Evolutionary conservation across 2,329 filamentous ascomycete genomes (phyloP).

Genomic region (Ophiostoma himal-ulmi): DNA sequence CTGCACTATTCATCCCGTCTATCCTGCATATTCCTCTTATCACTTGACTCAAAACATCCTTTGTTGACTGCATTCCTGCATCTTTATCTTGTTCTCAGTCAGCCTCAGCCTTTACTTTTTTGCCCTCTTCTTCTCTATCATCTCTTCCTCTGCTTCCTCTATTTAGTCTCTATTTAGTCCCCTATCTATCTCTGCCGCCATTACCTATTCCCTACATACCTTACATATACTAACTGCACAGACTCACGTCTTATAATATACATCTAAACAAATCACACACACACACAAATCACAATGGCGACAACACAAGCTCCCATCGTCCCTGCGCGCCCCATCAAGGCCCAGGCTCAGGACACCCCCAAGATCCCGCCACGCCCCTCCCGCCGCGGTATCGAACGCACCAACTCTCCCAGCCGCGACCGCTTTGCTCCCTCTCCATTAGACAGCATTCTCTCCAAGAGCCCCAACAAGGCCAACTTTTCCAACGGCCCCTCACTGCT

Average conservation of each 20-base stretch:
- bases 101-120: neutral
- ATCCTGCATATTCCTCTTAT: neutral
- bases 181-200: neutral
- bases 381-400: constrained; percentile 64
- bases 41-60: neutral
- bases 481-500: constrained; percentile 29
- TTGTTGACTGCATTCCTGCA: constrained; percentile 4
- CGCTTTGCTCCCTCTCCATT: constrained; percentile 81
- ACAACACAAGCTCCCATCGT: constrained; percentile 47
- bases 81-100: neutral
- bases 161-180: neutral
- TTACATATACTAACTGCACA: neutral
- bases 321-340: constrained; percentile 51
- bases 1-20: neutral
- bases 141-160: neutral
- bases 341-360: constrained; percentile 52
- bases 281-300: constrained; percentile 42
- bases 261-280: constrained; percentile 6
- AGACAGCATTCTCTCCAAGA: constrained; percentile 52
- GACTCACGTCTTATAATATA: neutral
- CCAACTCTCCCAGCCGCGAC: constrained; percentile 68
- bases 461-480: constrained; percentile 36
- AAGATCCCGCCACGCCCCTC: constrained; percentile 72
- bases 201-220: no score
- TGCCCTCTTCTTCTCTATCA: neutral